Evolutionary conservation across 768 basidiomycete species (phyloP).

Genomic region (Leccinum sublutescens): DNA sequence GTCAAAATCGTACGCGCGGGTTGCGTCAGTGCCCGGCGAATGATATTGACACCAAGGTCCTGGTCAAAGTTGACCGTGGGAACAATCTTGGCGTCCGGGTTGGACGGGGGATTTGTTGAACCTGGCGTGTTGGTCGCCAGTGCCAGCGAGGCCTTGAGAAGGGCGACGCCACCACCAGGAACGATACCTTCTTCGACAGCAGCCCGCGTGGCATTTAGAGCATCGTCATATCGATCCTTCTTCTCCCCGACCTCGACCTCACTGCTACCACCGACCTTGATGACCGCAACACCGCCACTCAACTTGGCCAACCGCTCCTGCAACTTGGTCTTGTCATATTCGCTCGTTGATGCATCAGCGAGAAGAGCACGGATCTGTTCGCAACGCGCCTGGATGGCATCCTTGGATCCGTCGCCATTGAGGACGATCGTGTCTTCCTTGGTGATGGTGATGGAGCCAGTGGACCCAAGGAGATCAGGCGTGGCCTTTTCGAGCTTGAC

Average conservation of each 20-base stretch:
- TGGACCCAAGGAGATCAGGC: slow-evolving; percentile 83
- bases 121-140: slow-evolving; percentile 56
- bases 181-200: slow-evolving; percentile 99
- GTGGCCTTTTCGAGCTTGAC: slow-evolving; percentile 95
- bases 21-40: slow-evolving; percentile 78
- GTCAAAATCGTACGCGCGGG: slow-evolving; percentile 86
- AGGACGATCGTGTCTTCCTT: slow-evolving; percentile 98
- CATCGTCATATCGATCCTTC: slow-evolving; percentile 98
- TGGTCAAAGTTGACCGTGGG: slow-evolving; percentile 93
- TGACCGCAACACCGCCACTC: slow-evolving; percentile 94
- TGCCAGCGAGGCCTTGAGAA: slow-evolving; percentile 79
- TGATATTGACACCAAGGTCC: slow-evolving; percentile 91
- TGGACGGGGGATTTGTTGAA: slow-evolving; percentile 44
- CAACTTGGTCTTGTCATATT: slow-evolving; percentile 92
- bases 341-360: slow-evolving; percentile 79
- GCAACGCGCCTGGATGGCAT: slow-evolving; percentile 86
- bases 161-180: slow-evolving; percentile 92
- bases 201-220: slow-evolving; percentile 95
- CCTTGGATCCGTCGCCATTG: slow-evolving; percentile 91
- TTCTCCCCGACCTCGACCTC: slow-evolving; percentile 99
- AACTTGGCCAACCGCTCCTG: slow-evolving; percentile 98
- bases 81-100: slow-evolving; percentile 64
- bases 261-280: slow-evolving; percentile 90
- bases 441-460: slow-evolving; percentile 90
- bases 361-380: slow-evolving; percentile 91